phyloP scores from a whole-genome alignment of 768 basidiomycete species.

The Tricholoma bakamatsutake region DNA sequence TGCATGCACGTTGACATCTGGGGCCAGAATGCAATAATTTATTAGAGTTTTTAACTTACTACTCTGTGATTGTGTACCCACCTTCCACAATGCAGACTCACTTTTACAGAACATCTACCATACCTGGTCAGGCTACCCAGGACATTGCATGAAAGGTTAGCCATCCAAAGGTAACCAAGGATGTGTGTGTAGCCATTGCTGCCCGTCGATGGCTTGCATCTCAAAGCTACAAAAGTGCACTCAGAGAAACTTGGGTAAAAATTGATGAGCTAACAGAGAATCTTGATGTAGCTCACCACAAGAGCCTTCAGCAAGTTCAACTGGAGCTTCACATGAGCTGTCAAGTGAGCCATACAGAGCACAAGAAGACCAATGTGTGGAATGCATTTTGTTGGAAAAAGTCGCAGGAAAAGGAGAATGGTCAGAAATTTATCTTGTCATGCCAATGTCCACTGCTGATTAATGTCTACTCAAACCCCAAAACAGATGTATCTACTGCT shows the following conservation, averaged over 20 bases:
- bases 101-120: background rate
- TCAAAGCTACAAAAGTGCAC: background rate
- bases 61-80: background rate
- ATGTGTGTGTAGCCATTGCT: background rate
- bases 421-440: too few species aligned
- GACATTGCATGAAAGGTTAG: background rate
- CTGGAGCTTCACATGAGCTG: constrained; percentile 2
- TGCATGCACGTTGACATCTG: background rate
- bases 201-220: background rate
- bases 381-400: background rate
- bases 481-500: too few species aligned
- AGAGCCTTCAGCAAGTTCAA: constrained; percentile 5
- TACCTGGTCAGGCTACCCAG: background rate
- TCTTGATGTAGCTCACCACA: constrained; percentile 2
- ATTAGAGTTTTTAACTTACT: background rate
- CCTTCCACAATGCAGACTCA: background rate
- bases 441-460: too few species aligned
- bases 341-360: background rate
- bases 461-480: too few species aligned
- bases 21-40: background rate
- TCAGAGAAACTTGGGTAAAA: background rate
- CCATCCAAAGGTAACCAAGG: background rate
- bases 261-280: background rate
- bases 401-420: background rate
- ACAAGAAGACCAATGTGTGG: background rate